Base-by-base conservation (phyloP, 345 rosid species). In the Hirschfeldia incana region DNA sequence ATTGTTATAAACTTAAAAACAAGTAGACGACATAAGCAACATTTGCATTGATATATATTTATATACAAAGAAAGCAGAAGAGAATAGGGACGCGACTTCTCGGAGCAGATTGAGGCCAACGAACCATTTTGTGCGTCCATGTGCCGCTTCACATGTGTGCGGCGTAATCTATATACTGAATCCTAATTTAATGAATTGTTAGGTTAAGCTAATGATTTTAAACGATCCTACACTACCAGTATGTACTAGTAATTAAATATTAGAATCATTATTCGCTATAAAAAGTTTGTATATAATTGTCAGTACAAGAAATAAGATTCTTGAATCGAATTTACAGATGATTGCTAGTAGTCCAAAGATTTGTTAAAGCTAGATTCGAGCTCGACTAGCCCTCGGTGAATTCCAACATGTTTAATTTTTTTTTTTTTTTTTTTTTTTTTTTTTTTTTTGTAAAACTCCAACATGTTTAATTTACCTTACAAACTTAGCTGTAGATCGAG, bases 1-100 rank as follows among this genome's bases (percentile, higher is more conserved):
- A 33, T 63, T 32, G 34, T 28, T 61, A 28, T 61, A 62, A 6
- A 27, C 15, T 12, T 34, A 67, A 42, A 44, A 26, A 68, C 60
- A 46, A 68, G 39, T 46, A 68, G 39, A 26, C 30, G 26, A 36
- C 34, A 53, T 4, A 53, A 57, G 71, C 76, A 70, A 34, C 61
- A 78, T 58, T 30, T 70, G 39, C 21, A 0, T 29, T n/a, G 26
- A 8, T 37, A 34, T 17, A 53, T 65, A 49, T 26, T 7, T 61
- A 70, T n/a, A 62, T 9, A 46, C 7, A 60, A 5, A 60, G 5
- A 67, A 36, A 1, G 65, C 59, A 33, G 66, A 76, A 69, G 33
- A 66, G 36, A 53, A 57, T 27, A 70, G 74, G 71, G 78, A 84
- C 64, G 93, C 88, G 90, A 89, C 91, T 85, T 80, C 85, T 86